Evolutionary conservation across 176 grass and related monocot genomes (phyloP), one percentile per base, ranked within the genome.

Genomic region (Dendrocalamus sinicus): DNA sequence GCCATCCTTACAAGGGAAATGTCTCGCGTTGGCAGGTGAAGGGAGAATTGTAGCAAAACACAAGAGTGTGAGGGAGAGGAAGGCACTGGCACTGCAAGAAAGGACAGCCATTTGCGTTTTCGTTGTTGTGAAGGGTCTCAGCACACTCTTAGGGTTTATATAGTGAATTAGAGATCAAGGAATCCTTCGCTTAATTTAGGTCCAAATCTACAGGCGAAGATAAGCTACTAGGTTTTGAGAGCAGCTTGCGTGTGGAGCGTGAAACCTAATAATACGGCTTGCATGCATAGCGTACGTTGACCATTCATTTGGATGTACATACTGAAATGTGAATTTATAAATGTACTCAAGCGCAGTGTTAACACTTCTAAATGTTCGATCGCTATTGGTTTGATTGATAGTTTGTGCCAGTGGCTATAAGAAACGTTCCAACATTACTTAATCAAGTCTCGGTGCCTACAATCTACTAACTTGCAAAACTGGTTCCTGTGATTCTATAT

Each of bases 191-290:
- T 74, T 35, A 35, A 35, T 35, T 4, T 73, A 44, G 65, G 88
- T 70, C 65, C 83, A 82, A 71, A 86, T 82, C 83, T 77, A 72
- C 83, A 82, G 88, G 78, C 88, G 8, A 51, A 16, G 62, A 75
- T 83, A 26, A 32, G 54, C 78, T 82, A 68, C 57, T 63, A 7
- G 30, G 39, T 59, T 51, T 79, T 63, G 22, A 41, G 23, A 66
- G 40, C 62, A 46, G 78, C 23, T 90, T 82, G 88, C 78, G 73
- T 86, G 72, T 82, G 52, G 44, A 81, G 37, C 39, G 20, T 64
- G 43, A 66, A 40, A 70, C 78, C 72, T 39, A 62, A 64, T 70
- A 71, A 77, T 24, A 54, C 32, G 71, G 71, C 61, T 28, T 53
- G 53, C 24, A n/a, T 48, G 17, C 26, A 37, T 54, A 11, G 46